Base-by-base conservation (phyloP, 1,284 basidiomycete genomes). In the Apiotrichum mycotoxinovorans region DNA sequence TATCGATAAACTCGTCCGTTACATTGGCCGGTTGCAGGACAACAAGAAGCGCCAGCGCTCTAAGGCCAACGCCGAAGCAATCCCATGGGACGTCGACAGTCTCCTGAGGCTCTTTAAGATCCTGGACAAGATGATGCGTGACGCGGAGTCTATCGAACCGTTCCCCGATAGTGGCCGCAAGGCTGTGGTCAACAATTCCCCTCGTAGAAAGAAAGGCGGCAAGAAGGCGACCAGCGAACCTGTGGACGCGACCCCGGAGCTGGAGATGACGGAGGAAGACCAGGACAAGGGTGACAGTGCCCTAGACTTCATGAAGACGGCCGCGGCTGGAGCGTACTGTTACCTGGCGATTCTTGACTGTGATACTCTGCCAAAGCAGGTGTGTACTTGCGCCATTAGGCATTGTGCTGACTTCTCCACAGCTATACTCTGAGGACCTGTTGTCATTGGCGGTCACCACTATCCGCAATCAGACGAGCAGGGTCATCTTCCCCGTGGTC, bases 351-450 rank as follows among this genome's bases (percentile, higher is more conserved):
- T 95, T 9, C 80, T 96, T 17, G 83, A 84, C 0, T 86, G 85
- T 35, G 88, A 92, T 61, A 81, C 86, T 26, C 76, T 95, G 47
- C 84, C 88, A 3, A 92, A 92, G 71, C 88, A 91, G 82, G 90
- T 89, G 58, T 43, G 83, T 69, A 34, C 4, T 7, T 37, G 14
- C 11, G 44, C 4, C 8, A 49, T 11, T 30, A n/a, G n/a, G 23
- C n/a, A 17, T 42, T 53, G 9, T 43, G 56, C 65, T 70, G 23
- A 67, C 44, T 11, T 8, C 15, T 17, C 10, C 69, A n/a, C n/a
- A 91, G 88, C 78, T 91, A 34, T 95, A 89, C 71, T 95, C 93
- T 0, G 94, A 98, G 71, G 94, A 98, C 71, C 79, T 93, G 15
- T 87, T 98, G 56, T 86, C 85, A 0, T 79, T 83, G 0, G 92